These are phyloP conservation scores for Yamadazyma sp. DNA, from an alignment of 805 yeast species.

Conservation along the genomic window DNA sequence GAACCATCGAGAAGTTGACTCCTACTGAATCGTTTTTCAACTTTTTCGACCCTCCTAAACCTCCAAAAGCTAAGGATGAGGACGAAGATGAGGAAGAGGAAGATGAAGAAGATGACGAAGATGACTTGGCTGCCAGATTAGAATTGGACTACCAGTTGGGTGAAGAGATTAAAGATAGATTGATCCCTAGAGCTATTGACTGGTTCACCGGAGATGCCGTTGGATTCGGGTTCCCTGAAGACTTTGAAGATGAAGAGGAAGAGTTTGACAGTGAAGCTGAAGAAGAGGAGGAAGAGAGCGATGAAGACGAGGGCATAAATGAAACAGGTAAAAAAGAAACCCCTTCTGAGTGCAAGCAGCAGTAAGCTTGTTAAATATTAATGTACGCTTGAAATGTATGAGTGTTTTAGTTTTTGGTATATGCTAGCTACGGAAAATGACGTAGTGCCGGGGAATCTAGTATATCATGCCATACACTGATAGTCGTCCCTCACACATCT, in stretches of 20 bases:
- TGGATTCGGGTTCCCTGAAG: conserved; percentile 62
- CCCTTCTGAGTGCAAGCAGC: conserved; percentile 80
- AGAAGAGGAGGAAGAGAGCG: conserved; percentile 55
- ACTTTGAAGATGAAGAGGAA: conserved; percentile 58
- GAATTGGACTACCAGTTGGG: conserved; percentile 95
- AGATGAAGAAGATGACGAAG: conserved; percentile 55
- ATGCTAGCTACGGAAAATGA: too few species aligned
- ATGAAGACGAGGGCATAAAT: conserved; percentile 52
- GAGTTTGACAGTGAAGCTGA: conserved; percentile 63
- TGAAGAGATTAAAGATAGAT: conserved; percentile 92
- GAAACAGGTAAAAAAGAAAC: conserved; percentile 56
- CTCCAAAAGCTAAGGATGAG: conserved; percentile 45
- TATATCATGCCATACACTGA: too few species aligned
- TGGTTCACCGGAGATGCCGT: conserved; percentile 99
- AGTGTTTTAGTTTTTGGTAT: too few species aligned
- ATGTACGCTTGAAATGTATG: too few species aligned
- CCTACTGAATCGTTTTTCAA: conserved; percentile 96
- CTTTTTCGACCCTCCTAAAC: conserved; percentile 91
- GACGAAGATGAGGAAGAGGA: conserved; percentile 54
- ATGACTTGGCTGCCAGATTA: conserved; percentile 76
- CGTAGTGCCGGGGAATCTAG: too few species aligned
- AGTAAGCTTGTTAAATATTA: too few species aligned
- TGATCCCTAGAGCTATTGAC: conserved; percentile 94
- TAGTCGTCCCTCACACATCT: too few species aligned
- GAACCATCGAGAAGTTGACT: conserved; percentile 90